Evolutionary conservation across 345 rosid genomes (phyloP).

Genomic region (Boechera divaricarpa): DNA sequence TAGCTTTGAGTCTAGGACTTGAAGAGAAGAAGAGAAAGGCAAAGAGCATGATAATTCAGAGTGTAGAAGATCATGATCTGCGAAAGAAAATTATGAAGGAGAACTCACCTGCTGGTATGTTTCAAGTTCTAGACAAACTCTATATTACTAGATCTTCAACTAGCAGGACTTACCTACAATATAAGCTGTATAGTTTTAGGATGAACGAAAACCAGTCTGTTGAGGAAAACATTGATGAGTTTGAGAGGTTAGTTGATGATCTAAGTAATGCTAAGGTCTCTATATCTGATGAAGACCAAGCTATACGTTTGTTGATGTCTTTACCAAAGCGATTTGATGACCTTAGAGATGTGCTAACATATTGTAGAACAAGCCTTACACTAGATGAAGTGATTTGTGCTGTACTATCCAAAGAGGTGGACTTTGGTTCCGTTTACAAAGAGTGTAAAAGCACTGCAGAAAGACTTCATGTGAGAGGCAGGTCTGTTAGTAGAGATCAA

Average conservation of each 20-base stretch:
- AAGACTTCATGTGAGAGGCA: background rate
- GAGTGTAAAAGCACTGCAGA: background rate
- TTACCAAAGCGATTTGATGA: conserved; percentile 7
- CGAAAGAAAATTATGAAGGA: background rate
- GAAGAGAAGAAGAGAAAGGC: conserved; percentile 21
- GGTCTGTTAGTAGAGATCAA: background rate
- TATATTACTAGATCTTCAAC: background rate
- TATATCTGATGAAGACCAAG: conserved; percentile 14
- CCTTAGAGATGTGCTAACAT: background rate
- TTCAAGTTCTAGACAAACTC: background rate
- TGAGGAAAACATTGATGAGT: conserved; percentile 22
- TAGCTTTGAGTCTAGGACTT: background rate
- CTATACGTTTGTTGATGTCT: background rate
- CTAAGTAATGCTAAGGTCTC: background rate
- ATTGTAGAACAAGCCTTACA: conserved; percentile 8
- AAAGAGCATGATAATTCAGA: background rate
- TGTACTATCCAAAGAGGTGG: conserved; percentile 14
- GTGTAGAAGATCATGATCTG: background rate
- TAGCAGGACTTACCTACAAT: conserved; percentile 12
- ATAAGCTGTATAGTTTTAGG: background rate
- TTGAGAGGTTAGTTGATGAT: conserved; percentile 4
- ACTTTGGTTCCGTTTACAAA: background rate
- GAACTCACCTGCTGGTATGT: conserved; percentile 12
- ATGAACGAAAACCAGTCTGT: conserved; percentile 14
- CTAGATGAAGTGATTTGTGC: conserved; percentile 3